These are phyloP conservation scores for Cucumis sativus DNA, from an alignment of 306 rosid genomes.

Conservation along the genomic window Cucumber_9930_V3 NC_026659.2:29095001-29095500, in stretches of 20 bases:
- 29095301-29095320: not conserved
- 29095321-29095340: conserved; percentile 45
- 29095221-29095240: conserved; percentile 75
- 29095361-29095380: conserved; percentile 57
- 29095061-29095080: conserved; percentile 53
- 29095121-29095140: conserved; percentile 85
- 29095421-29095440: conserved; percentile 67
- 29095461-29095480: conserved; percentile 71
- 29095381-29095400: conserved; percentile 70
- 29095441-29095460: conserved; percentile 79
- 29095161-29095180: conserved; percentile 68
- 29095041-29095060: conserved; percentile 67
- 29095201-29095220: conserved; percentile 58
- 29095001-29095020: not conserved
- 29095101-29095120: conserved; percentile 74
- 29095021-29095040: conserved; percentile 5
- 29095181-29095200: conserved; percentile 44
- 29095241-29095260: conserved; percentile 29
- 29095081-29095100: conserved; percentile 75
- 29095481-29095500: conserved; percentile 72
- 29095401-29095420: conserved; percentile 58
- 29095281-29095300: not conserved
- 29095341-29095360: conserved; percentile 52
- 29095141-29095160: conserved; percentile 47
- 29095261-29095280: not conserved